Evolutionary conservation across 1,284 basidiomycete genomes (phyloP).

Genomic region (Puccinia sorghi): DNA sequence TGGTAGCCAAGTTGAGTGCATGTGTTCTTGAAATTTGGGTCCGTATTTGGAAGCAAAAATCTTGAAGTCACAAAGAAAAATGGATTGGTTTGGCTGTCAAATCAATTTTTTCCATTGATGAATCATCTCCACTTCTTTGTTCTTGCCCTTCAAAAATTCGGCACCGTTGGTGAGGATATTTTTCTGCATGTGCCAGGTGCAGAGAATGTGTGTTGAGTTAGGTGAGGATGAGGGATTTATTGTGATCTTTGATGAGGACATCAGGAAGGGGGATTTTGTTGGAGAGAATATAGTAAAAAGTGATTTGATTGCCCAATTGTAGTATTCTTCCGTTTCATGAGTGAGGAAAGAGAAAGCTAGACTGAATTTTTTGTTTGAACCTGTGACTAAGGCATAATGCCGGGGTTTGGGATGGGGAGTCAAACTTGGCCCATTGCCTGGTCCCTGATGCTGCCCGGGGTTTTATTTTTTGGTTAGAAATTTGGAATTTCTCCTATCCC

Average conservation of each 20-base stretch:
- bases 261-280: too few species aligned
- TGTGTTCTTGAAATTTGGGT: neutral
- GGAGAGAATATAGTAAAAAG: neutral
- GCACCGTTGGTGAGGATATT: neutral
- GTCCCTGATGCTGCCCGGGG: too few species aligned
- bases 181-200: conserved; percentile 8
- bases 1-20: neutral
- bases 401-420: too few species aligned
- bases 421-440: too few species aligned
- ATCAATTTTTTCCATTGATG: neutral
- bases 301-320: neutral
- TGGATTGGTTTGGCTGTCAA: too few species aligned
- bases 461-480: too few species aligned
- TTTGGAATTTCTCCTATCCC: too few species aligned
- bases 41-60: neutral
- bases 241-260: neutral
- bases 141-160: neutral
- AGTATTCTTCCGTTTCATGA: neutral
- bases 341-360: conserved; percentile 4
- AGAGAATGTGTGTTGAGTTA: neutral
- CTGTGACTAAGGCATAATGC: neutral
- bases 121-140: neutral
- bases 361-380: conserved; percentile 2
- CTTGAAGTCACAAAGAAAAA: neutral
- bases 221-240: neutral